A percentile compares a stretch with the other conserved stretches of the same genome.
Conservation (phyloP, 2,329 filamentous ascomycete species). For the Colletotrichum costaricense region DNA sequence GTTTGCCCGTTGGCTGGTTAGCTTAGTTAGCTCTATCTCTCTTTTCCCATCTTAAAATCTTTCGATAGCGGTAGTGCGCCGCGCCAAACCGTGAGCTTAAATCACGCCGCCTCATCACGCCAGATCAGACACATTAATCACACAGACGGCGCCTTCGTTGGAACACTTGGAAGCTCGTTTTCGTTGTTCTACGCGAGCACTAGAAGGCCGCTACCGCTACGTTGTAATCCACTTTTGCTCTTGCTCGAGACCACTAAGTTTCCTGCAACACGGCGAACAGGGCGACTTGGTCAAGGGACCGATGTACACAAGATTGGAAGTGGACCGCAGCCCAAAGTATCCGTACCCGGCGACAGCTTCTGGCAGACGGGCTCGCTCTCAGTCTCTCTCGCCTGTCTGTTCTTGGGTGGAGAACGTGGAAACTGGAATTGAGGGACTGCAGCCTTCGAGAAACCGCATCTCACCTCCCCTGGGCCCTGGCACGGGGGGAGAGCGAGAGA, state of each 20-base stretch:
- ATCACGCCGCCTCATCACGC: background rate
- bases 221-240: background rate
- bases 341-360: background rate
- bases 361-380: background rate
- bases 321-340: conserved; percentile 6
- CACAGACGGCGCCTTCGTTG: background rate
- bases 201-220: background rate
- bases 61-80: conserved; percentile 7
- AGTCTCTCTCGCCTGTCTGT: background rate
- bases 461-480: background rate
- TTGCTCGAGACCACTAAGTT: background rate
- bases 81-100: background rate
- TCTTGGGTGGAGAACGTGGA: background rate
- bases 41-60: background rate
- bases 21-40: background rate
- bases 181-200: background rate
- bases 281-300: background rate
- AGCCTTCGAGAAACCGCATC: background rate
- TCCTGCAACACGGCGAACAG: conserved; percentile 19
- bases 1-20: background rate
- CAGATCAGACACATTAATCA: background rate
- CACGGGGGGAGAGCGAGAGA: background rate
- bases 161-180: background rate
- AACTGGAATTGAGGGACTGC: background rate
- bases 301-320: conserved; percentile 22